A percentile compares a stretch with the other conserved stretches of the same genome.
phyloP scores from a whole-genome alignment of 176 grass and related monocot species.

The Tillandsia leiboldiana region DNA sequence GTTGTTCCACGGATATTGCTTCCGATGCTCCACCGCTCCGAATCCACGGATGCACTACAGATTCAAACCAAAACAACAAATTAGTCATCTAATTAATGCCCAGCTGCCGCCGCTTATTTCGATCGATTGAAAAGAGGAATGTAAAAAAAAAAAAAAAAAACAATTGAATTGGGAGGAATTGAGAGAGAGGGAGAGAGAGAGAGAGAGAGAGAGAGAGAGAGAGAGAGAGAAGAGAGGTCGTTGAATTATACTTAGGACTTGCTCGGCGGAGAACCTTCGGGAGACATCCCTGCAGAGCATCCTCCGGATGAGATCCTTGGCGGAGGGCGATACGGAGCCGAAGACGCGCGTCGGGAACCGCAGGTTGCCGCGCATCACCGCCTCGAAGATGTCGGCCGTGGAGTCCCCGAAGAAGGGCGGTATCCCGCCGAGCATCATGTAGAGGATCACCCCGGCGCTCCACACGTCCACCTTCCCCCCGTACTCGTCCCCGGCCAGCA shows the following conservation, averaged over 20 bases:
- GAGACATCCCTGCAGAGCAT: constrained; percentile 75
- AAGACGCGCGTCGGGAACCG: constrained; percentile 54
- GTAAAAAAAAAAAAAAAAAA: too few relatives aligned
- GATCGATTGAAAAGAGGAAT: neutral
- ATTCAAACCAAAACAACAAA: neutral
- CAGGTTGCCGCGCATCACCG: constrained; percentile 47
- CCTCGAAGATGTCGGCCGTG: constrained; percentile 41
- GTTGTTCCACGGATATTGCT: neutral
- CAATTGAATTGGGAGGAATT: too few relatives aligned
- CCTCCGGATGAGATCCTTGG: constrained; percentile 68
- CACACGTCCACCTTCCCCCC: constrained; percentile 81
- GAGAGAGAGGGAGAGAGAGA: too few relatives aligned
- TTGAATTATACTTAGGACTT: constrained; percentile 41
- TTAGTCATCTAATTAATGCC: neutral
- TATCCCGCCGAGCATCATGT: constrained; percentile 51
- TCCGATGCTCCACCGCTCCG: constrained; percentile 28
- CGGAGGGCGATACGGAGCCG: constrained; percentile 43
- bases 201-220: too few relatives aligned
- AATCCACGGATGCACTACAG: constrained; percentile 57
- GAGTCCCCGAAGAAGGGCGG: constrained; percentile 56
- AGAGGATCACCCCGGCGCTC: constrained; percentile 75
- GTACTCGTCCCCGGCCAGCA: constrained; percentile 47
- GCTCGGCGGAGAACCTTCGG: constrained; percentile 54
- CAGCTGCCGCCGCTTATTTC: neutral
- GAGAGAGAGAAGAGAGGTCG: too few relatives aligned